Percentiles rank a stretch among this genome's conserved stretches.
Evolutionary conservation across 257 asterid genomes (phyloP).

Genomic region (Galeopsis tetrahit): DNA sequence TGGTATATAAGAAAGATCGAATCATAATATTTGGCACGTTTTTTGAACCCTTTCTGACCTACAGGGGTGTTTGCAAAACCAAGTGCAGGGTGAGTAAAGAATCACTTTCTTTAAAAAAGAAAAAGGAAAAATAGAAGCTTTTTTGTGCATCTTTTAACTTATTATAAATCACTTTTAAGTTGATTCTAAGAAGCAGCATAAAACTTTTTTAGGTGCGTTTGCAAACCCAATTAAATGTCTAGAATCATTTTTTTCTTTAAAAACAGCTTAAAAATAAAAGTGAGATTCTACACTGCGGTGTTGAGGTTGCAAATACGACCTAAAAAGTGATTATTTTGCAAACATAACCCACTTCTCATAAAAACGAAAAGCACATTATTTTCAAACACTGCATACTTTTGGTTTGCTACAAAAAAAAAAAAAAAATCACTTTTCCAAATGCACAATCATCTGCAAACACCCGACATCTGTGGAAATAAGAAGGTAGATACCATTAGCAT

Average conservation of each 20-base stretch:
- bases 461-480: neutral
- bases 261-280: too few relatives aligned
- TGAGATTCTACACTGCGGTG: too few relatives aligned
- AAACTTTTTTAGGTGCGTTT: too few relatives aligned
- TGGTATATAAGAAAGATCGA: conserved; percentile 49
- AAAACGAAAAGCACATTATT: neutral
- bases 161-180: neutral
- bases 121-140: too few relatives aligned
- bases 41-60: neutral
- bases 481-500: neutral
- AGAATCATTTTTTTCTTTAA: too few relatives aligned
- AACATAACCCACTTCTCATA: neutral
- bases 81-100: too few relatives aligned
- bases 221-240: too few relatives aligned
- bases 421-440: neutral
- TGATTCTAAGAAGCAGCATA: neutral
- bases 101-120: too few relatives aligned
- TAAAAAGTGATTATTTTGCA: neutral
- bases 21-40: neutral
- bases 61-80: neutral
- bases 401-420: neutral
- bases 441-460: too few relatives aligned
- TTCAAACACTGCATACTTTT: neutral
- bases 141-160: too few relatives aligned
- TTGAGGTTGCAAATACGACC: too few relatives aligned